Percentiles rank a stretch among this genome's conserved stretches.
Evolutionary conservation across 1,284 basidiomycete genomes (phyloP).

Genomic region (Lentinus polychrous): DNA sequence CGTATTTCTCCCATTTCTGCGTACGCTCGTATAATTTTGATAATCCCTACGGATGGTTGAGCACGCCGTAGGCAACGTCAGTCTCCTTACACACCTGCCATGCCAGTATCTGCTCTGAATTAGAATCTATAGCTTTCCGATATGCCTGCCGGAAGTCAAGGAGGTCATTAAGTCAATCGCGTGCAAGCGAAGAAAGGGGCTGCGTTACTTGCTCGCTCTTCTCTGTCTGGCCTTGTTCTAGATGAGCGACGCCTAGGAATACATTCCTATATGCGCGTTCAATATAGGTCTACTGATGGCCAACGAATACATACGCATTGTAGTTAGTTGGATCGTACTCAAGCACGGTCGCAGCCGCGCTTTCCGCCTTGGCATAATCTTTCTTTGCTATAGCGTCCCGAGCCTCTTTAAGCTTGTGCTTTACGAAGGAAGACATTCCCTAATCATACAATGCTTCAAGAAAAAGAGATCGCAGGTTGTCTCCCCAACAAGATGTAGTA

Average conservation of each 20-base stretch:
- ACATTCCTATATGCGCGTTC: constrained; percentile 53
- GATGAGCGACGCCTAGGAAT: constrained; percentile 71
- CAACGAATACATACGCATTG: constrained; percentile 58
- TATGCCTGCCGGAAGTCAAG: constrained; percentile 49
- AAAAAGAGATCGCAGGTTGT: background rate
- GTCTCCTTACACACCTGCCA: constrained; percentile 54
- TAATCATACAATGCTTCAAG: background rate
- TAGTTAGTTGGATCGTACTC: constrained; percentile 76
- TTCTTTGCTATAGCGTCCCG: constrained; percentile 72
- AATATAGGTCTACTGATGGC: background rate
- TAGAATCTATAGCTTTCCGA: constrained; percentile 60
- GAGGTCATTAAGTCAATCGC: constrained; percentile 4
- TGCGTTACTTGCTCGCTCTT: constrained; percentile 77
- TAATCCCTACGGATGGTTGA: constrained; percentile 47
- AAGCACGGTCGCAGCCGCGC: constrained; percentile 56
- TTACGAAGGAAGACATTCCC: constrained; percentile 40
- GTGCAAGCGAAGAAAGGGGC: constrained; percentile 7
- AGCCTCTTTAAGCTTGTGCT: constrained; percentile 76
- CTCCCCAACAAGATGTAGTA: background rate
- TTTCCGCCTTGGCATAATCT: constrained; percentile 66
- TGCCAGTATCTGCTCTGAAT: constrained; percentile 62
- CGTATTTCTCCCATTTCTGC: constrained; percentile 56
- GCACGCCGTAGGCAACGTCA: background rate
- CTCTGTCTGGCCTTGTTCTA: constrained; percentile 64
- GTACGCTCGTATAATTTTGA: constrained; percentile 67